These are phyloP conservation scores for Yamadazyma scolyti DNA, from an alignment of 805 yeast species.

Conservation along the genomic window DNA sequence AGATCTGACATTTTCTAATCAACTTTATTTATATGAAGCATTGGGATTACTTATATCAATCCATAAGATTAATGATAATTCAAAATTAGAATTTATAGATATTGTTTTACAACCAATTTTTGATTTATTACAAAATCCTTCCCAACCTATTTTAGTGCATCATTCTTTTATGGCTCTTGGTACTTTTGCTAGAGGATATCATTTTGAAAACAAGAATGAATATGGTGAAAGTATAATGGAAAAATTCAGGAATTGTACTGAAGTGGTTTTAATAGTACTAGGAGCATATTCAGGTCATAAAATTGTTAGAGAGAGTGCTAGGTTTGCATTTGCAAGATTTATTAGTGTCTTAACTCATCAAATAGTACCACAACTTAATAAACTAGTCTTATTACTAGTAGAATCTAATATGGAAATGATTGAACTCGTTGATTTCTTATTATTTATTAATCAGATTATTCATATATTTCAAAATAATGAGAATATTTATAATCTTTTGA, in stretches of 20 bases:
- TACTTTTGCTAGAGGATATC: constrained; percentile 84
- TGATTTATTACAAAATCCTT: constrained; percentile 52
- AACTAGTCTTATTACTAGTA: constrained; percentile 60
- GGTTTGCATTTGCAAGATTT: constrained; percentile 84
- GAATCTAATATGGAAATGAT: constrained; percentile 51
- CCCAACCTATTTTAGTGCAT: constrained; percentile 50
- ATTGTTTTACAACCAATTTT: constrained; percentile 73
- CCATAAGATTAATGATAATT: constrained; percentile 21
- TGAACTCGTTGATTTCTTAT: constrained; percentile 76
- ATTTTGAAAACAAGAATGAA: constrained; percentile 34
- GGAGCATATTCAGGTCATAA: constrained; percentile 68
- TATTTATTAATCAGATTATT: constrained; percentile 83
- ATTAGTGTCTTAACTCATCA: constrained; percentile 63
- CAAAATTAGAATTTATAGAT: constrained; percentile 51
- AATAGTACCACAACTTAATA: constrained; percentile 50
- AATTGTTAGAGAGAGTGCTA: constrained; percentile 75
- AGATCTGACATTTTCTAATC: constrained; percentile 65
- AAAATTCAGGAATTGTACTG: constrained; percentile 62
- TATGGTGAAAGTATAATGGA: constrained; percentile 36
- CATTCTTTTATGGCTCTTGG: constrained; percentile 88
- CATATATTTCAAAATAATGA: constrained; percentile 70
- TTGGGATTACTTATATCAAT: constrained; percentile 71
- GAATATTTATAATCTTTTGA: constrained; percentile 67
- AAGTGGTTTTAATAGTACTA: constrained; percentile 78
- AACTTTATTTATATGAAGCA: constrained; percentile 80